phyloP scores from a whole-genome alignment of 352 stramenopile species.

The Phytophthora fragariae region DNA sequence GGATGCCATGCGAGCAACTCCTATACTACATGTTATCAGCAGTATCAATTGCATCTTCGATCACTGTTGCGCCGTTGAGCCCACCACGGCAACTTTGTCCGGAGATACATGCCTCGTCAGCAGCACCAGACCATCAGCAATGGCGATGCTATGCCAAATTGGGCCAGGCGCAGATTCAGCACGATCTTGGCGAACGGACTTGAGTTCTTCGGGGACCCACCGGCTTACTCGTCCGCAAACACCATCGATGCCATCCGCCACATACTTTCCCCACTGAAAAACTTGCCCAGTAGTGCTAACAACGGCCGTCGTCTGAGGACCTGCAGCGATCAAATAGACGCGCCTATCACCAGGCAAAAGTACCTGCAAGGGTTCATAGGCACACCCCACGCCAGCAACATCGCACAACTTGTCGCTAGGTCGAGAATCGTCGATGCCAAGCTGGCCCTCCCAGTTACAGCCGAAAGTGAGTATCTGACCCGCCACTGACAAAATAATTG shows the following conservation, averaged over 20 bases:
- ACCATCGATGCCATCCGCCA: slow-evolving; percentile 40
- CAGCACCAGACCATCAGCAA: slow-evolving; percentile 57
- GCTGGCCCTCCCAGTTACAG: slow-evolving; percentile 76
- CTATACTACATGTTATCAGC: neutral
- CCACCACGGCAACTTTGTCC: neutral
- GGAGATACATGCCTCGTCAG: slow-evolving; percentile 34
- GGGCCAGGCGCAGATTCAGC: neutral
- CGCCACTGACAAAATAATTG: slow-evolving; percentile 57
- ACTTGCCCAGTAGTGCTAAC: slow-evolving; percentile 37
- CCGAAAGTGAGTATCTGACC: slow-evolving; percentile 66
- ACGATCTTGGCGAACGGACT: slow-evolving; percentile 6
- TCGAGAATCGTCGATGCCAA: slow-evolving; percentile 54
- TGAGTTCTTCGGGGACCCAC: slow-evolving; percentile 35
- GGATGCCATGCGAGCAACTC: neutral
- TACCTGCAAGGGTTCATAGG: slow-evolving; percentile 25
- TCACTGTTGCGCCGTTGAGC: neutral
- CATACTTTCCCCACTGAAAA: slow-evolving; percentile 50
- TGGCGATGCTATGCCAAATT: slow-evolving; percentile 51
- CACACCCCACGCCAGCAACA: slow-evolving; percentile 27
- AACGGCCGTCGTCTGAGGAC: slow-evolving; percentile 34
- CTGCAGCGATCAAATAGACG: slow-evolving; percentile 45
- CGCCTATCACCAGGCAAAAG: neutral
- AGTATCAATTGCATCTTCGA: neutral
- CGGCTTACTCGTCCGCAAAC: slow-evolving; percentile 43
- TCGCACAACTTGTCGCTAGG: neutral